Percentiles rank a stretch among this genome's conserved stretches.
phyloP scores from a whole-genome alignment of 2,329 filamentous ascomycete genomes.

The Cordyceps tenuipes region DNA sequence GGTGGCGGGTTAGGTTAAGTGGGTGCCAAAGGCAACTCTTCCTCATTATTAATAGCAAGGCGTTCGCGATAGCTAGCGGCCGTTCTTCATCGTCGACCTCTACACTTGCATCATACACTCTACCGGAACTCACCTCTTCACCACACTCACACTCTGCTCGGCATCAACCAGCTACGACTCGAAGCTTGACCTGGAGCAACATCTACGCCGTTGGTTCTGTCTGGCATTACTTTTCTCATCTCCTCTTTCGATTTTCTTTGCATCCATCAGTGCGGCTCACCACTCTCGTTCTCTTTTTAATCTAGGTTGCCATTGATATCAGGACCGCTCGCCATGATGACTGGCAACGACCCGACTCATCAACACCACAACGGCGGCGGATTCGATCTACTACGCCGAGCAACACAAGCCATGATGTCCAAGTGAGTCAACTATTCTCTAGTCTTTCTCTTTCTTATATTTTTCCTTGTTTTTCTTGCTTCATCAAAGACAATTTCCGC shows the following conservation, averaged over 20 bases:
- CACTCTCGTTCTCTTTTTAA: background rate
- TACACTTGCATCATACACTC: slow-evolving; percentile 6
- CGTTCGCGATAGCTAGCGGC: background rate
- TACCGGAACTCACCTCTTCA: background rate
- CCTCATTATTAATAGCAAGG: background rate
- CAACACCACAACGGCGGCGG: slow-evolving; percentile 29
- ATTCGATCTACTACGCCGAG: slow-evolving; percentile 50
- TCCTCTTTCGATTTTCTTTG: background rate
- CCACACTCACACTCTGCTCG: background rate
- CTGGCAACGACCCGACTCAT: slow-evolving; percentile 7
- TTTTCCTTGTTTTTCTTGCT: background rate
- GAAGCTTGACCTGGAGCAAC: background rate
- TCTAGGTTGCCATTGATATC: background rate
- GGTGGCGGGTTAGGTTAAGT: background rate
- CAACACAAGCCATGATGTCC: slow-evolving; percentile 57
- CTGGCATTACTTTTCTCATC: background rate
- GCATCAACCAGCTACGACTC: background rate
- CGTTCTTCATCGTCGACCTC: background rate
- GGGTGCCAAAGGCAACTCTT: background rate
- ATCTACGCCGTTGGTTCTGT: background rate
- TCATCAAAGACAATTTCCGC: background rate
- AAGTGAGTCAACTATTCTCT: slow-evolving; percentile 37
- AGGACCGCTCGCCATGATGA: background rate
- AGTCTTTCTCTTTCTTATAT: background rate
- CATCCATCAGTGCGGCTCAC: background rate